Evolutionary conservation across 2,329 filamentous ascomycete species (phyloP), one percentile per base, ranked within the genome.

Genomic region (Curvularia eragrostidis): DNA sequence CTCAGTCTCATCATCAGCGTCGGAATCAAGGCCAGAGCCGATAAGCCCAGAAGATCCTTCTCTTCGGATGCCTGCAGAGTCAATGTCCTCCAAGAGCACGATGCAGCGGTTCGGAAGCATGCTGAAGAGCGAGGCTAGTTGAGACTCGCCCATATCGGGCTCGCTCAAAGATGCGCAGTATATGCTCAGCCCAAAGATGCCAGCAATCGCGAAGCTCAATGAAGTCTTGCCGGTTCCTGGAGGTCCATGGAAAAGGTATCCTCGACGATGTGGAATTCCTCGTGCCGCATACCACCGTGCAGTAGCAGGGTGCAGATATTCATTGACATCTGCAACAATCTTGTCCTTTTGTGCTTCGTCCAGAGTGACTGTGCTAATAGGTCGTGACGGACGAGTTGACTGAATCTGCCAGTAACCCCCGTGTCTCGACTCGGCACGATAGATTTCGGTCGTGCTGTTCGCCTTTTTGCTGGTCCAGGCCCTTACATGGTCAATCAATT

Each of bases 251-350:
- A 96, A 86, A 0, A 96, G 84, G 69, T 95, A 96, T 0, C 92
- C 93, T 4, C 92, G 84, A 13, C 92, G 85, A 73, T 96, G 96
- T 0, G 93, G 92, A 28, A 96, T 94, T 0, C 92, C 92, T 6
- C 91, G 84, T 64, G 91, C 89, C 0, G 88, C 83, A 72, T 97
- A 96, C 91, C 91, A 96, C n/a, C 87, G 82, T 1, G 87, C 85
- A 0, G 87, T 91, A 0, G 82, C 79, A 0, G 90, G 89, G 52
- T 91, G 86, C 0, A 95, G 80, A 62, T 91, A 94, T 66, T 93
- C 90, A 64, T 91, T 90, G 68, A 94, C 88, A 66, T 95, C 91
- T 24, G 80, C 79, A 9, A 93, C 77, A 3, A 94, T 81, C 30
- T 82, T 81, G 1, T 83, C 78, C 75, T 93, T 94, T 68, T 91